Evolutionary conservation across 768 basidiomycete species (phyloP).

Genomic region (Cytidiella melzeri): DNA sequence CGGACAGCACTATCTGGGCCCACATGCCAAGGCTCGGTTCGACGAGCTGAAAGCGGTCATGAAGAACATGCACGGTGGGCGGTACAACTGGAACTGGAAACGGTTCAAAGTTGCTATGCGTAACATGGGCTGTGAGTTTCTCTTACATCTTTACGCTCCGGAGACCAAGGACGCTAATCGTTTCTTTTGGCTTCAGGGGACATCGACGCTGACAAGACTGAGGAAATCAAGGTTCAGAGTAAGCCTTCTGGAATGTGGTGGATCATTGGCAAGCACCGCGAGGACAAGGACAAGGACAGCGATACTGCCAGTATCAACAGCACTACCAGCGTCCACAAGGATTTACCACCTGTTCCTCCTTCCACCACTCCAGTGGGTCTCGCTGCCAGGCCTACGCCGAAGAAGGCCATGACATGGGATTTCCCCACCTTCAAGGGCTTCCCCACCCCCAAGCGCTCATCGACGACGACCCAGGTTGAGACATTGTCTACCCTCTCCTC

Average conservation of each 20-base stretch:
- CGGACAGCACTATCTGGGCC: constrained; percentile 70
- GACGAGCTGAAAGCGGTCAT: constrained; percentile 69
- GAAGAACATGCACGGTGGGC: constrained; percentile 67
- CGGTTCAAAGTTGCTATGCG: constrained; percentile 72
- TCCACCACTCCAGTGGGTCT: not conserved
- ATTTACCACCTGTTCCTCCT: not conserved
- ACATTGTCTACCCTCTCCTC: constrained; percentile 14
- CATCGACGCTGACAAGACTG: constrained; percentile 40
- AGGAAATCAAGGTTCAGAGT: constrained; percentile 20
- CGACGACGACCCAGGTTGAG: constrained; percentile 20
- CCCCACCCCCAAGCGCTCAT: constrained; percentile 20
- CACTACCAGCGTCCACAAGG: constrained; percentile 11
- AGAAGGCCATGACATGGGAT: constrained; percentile 19
- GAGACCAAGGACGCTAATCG: not conserved
- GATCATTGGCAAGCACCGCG: constrained; percentile 14
- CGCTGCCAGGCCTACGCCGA: constrained; percentile 6
- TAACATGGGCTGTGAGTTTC: constrained; percentile 70
- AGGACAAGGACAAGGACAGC: constrained; percentile 10
- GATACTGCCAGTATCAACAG: constrained; percentile 10
- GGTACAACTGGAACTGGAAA: constrained; percentile 81
- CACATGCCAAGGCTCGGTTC: constrained; percentile 61
- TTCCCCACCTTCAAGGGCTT: constrained; percentile 18
- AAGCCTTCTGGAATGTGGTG: constrained; percentile 23
- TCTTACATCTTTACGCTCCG: not conserved
- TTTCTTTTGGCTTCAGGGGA: too few species aligned